Base-by-base conservation (phyloP, 2,329 filamentous ascomycete genomes). In the Microdochium nivale region DNA sequence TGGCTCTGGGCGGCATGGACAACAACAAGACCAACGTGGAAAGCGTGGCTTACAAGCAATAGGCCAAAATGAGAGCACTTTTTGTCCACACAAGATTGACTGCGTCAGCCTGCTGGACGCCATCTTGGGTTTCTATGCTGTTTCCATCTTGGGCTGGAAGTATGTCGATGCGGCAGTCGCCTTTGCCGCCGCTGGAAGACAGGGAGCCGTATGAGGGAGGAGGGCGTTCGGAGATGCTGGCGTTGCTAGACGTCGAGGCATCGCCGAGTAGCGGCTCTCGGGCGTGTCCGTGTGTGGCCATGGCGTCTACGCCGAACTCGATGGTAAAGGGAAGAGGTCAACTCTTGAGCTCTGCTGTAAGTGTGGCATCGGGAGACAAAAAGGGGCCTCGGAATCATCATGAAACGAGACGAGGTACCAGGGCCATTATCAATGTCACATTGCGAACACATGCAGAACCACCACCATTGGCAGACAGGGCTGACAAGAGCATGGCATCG, bases 41-140 rank as follows among this genome's bases (percentile, higher is more conserved):
- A 4, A 3, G 25, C 25, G 24, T 44, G 23, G 59, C 63, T 55
- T 57, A 69, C 67, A 67, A 66, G 51, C 53, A 58, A 47, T 72
- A 73, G 25, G 67, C 68, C 40, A 61, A 53, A 24, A 70, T 62
- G 21, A 74, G 62, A 56, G 67, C 60, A 40, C 63, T 59, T 55
- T 60, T 69, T 1, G 69, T 65, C 71, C 70, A 73, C 24, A 70
- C 65, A 21, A 63, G 56, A 30, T 70, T 70, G 48, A 69, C 65
- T 21, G 69, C 69, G 53, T 73, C 67, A 49, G 70, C 67, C 46
- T 70, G 65, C 52, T 62, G 60, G 44, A 72, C 62, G 49, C 70
- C 68, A 50, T 60, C 57, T 49, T 67, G 59, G 35, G 56, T 52
- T 2, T 52, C 14, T 19, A 49, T 49, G 48, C 47, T 50, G 11